Percentiles rank a stretch among this genome's conserved stretches.
These are phyloP conservation scores for Amborella trichopoda DNA, from an alignment of 164 flowering plant species.

Conservation along the genomic window DNA sequence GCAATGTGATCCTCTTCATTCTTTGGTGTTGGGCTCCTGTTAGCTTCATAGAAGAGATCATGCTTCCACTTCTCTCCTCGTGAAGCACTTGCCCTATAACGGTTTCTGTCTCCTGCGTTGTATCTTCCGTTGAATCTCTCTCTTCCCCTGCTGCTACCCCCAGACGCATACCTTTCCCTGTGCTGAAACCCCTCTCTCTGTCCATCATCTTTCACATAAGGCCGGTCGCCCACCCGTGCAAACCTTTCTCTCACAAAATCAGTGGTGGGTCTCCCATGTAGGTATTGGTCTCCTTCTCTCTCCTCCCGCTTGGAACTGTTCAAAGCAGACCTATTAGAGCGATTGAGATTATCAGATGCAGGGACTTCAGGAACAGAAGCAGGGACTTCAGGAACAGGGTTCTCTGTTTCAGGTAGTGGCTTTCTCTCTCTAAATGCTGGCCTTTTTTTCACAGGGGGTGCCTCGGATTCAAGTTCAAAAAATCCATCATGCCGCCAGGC, in stretches of 20 bases:
- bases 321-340: slow-evolving; percentile 6
- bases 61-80: slow-evolving; percentile 88
- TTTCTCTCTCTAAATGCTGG: slow-evolving; percentile 90
- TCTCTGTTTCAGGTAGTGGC: slow-evolving; percentile 24
- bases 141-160: slow-evolving; percentile 34
- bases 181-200: slow-evolving; percentile 21
- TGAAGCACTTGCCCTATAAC: slow-evolving; percentile 17
- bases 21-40: slow-evolving; percentile 54
- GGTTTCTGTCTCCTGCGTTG: slow-evolving; percentile 15
- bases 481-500: slow-evolving; percentile 70
- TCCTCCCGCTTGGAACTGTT: slow-evolving; percentile 24
- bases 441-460: slow-evolving; percentile 48
- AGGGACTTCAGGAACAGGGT: slow-evolving; percentile 13
- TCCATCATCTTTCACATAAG: slow-evolving; percentile 8
- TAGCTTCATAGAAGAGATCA: slow-evolving; percentile 72
- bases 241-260: no score
- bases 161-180: slow-evolving; percentile 31
- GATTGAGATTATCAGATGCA: slow-evolving; percentile 7
- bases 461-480: slow-evolving; percentile 38
- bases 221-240: no score
- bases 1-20: slow-evolving; percentile 92
- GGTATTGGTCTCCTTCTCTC: slow-evolving; percentile 23
- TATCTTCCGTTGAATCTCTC: slow-evolving; percentile 37
- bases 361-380: slow-evolving; percentile 13
- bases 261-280: no score